phyloP scores from a whole-genome alignment of 768 basidiomycete species.

The Boletus sensibilis region DNA sequence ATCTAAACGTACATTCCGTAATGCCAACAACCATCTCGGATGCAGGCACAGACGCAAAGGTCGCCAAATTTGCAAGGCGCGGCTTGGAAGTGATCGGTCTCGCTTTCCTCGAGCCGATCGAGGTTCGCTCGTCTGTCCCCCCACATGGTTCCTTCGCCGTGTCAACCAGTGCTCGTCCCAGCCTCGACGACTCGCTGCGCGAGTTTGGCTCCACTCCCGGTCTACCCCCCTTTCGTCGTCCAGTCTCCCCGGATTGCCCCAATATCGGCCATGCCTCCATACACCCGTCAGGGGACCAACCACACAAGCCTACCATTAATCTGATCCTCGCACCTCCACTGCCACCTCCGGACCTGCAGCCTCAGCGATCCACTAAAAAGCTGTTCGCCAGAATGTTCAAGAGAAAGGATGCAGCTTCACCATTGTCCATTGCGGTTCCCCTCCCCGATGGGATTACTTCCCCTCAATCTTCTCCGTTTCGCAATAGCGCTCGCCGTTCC shows the following conservation, averaged over 20 bases:
- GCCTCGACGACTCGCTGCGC: slow-evolving; percentile 25
- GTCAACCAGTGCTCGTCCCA: slow-evolving; percentile 28
- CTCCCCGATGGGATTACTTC: slow-evolving; percentile 21
- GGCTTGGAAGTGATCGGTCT: slow-evolving; percentile 78
- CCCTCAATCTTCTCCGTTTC: slow-evolving; percentile 22
- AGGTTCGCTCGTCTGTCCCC: slow-evolving; percentile 50
- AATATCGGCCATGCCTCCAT: slow-evolving; percentile 1
- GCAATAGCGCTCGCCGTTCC: slow-evolving; percentile 4
- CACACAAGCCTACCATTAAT: slow-evolving; percentile 14
- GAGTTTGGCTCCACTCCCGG: slow-evolving; percentile 21
- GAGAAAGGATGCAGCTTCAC: slow-evolving; percentile 39
- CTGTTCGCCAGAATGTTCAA: slow-evolving; percentile 74
- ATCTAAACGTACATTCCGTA: slow-evolving; percentile 84
- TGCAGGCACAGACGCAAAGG: slow-evolving; percentile 84
- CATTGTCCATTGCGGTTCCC: slow-evolving; percentile 25
- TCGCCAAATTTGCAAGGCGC: slow-evolving; percentile 71
- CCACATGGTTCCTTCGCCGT: slow-evolving; percentile 9
- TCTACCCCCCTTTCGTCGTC: slow-evolving; percentile 5
- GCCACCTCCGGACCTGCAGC: slow-evolving; percentile 14
- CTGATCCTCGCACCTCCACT: slow-evolving; percentile 16
- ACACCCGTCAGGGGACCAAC: not conserved
- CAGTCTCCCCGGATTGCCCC: slow-evolving; percentile 10
- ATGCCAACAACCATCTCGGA: slow-evolving; percentile 84
- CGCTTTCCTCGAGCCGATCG: slow-evolving; percentile 76
- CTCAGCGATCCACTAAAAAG: slow-evolving; percentile 49